Conservation (phyloP, 331 rosid species). For the Malus hybrid region DNA sequence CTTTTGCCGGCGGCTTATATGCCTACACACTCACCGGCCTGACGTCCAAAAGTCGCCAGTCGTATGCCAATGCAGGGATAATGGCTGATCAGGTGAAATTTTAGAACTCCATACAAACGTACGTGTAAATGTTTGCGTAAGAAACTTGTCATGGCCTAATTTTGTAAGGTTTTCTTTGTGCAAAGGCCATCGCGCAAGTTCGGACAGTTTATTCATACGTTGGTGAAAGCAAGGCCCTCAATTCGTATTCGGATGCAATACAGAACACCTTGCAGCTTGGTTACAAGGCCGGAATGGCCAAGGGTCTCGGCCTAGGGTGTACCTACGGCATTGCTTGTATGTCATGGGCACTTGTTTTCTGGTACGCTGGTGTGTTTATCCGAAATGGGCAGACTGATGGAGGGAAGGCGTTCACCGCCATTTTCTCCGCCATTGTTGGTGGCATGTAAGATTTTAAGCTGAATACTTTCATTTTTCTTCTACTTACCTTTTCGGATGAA, state of each 20-base stretch:
- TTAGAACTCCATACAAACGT: neutral
- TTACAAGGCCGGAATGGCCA: constrained; percentile 99
- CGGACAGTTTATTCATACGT: constrained; percentile 93
- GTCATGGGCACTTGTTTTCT: constrained; percentile 99
- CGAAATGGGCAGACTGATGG: constrained; percentile 94
- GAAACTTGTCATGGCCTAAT: neutral
- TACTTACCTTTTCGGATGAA: constrained; percentile 2
- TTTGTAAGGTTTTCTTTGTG: neutral
- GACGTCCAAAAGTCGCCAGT: constrained; percentile 91
- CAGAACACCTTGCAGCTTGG: constrained; percentile 95
- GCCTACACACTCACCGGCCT: constrained; percentile 97
- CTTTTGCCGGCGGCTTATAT: constrained; percentile 97
- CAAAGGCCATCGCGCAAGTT: constrained; percentile 90
- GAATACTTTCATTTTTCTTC: neutral
- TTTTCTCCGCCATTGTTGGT: constrained; percentile 97
- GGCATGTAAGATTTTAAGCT: constrained; percentile 71
- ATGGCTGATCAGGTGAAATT: constrained; percentile 84
- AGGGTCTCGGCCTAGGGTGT: constrained; percentile 94
- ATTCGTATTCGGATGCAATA: constrained; percentile 89
- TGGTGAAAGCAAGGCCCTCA: constrained; percentile 93
- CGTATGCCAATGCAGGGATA: constrained; percentile 93
- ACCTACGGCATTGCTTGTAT: constrained; percentile 98
- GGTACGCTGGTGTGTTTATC: constrained; percentile 98
- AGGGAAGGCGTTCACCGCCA: constrained; percentile 97
- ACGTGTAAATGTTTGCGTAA: neutral